These are phyloP conservation scores for Ilyonectria destructans DNA, from an alignment of 2,329 filamentous ascomycete genomes.

Conservation along the genomic window DNA sequence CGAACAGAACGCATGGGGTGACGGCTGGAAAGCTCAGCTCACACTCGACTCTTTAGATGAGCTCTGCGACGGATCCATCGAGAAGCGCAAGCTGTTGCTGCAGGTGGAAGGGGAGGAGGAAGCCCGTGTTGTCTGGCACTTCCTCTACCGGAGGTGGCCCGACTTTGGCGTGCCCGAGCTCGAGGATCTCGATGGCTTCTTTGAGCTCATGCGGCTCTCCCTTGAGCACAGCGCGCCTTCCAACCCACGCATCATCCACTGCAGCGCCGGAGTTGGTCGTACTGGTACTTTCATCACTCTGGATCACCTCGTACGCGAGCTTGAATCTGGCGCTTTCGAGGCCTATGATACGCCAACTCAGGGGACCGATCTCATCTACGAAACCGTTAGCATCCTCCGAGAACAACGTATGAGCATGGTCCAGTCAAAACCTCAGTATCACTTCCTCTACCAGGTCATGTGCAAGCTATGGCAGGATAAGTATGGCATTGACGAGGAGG, in stretches of 20 bases:
- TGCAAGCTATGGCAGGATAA: constrained; percentile 81
- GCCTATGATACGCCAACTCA: constrained; percentile 56
- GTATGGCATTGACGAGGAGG: constrained; percentile 62
- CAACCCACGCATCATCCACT: constrained; percentile 85
- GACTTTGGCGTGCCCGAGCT: constrained; percentile 88
- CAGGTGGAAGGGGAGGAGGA: constrained; percentile 63
- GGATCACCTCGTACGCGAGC: constrained; percentile 90
- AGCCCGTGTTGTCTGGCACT: constrained; percentile 82
- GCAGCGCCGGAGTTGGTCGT: constrained; percentile 93
- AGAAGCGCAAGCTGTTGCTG: constrained; percentile 82
- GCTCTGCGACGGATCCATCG: constrained; percentile 71
- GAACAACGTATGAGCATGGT: constrained; percentile 97
- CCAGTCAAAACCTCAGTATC: constrained; percentile 87
- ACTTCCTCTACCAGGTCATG: constrained; percentile 91
- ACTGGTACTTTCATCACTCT: constrained; percentile 97
- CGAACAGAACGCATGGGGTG: constrained; percentile 75
- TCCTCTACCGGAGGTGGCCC: constrained; percentile 90
- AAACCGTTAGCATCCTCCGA: constrained; percentile 85
- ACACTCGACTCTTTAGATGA: constrained; percentile 76
- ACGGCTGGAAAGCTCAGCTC: constrained; percentile 79
- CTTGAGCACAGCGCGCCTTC: constrained; percentile 69
- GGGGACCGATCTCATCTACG: constrained; percentile 77
- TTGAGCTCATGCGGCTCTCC: constrained; percentile 80
- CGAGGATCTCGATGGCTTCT: constrained; percentile 77
- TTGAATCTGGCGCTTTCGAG: constrained; percentile 81